Base-by-base conservation (phyloP, 2,329 filamentous ascomycete genomes). In the Coleophoma crateriformis region DNA sequence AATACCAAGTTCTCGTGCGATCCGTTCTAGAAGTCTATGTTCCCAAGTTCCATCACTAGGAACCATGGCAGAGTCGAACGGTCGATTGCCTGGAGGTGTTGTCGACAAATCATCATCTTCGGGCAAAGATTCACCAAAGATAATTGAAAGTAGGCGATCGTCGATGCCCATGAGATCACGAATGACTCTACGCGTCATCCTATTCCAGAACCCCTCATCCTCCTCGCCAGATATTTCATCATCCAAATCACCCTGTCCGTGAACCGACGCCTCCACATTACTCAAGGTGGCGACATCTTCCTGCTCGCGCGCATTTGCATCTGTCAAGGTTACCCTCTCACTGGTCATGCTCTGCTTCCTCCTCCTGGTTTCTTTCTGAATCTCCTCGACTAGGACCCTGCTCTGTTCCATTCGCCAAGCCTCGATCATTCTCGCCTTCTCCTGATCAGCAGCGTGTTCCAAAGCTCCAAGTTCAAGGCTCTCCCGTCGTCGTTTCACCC, bases 371-470 rank as follows among this genome's bases (percentile, higher is more conserved):
- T 96, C 90, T 54, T 82, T 85, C 67, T 95, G 88, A 44, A 97
- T 91, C 68, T 96, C 90, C 49, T 95, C 88, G 33, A 96, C 67
- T 27, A 99, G 73, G 11, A 89, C 82, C 51, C 82, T 81, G 66
- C 90, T 96, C 66, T 99, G 91, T 62, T 97, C 92, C 62, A 95
- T 70, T 49, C 91, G 81, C 94, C 94, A 99, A 46, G 82, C 80
- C 68, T 97, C 92, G 63, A 99, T 95, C 52, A 92, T 81, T 59
- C 85, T 82, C 64, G 85, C 87, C 63, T 87, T 85, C 58, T 96
- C 90, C 38, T 79, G 73, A 55, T 90, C 85, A 38, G 84, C 78
- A 27, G 75, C 69, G 41, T 76, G 57, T 54, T 79, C 75, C 15
- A 75, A 61, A 46, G 75, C 71, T 0, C 71, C 72, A 11, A 77